Evolutionary conservation across 306 rosid genomes (phyloP), one percentile per base, ranked within the genome.

Genomic region (Castanea mollissima): DNA sequence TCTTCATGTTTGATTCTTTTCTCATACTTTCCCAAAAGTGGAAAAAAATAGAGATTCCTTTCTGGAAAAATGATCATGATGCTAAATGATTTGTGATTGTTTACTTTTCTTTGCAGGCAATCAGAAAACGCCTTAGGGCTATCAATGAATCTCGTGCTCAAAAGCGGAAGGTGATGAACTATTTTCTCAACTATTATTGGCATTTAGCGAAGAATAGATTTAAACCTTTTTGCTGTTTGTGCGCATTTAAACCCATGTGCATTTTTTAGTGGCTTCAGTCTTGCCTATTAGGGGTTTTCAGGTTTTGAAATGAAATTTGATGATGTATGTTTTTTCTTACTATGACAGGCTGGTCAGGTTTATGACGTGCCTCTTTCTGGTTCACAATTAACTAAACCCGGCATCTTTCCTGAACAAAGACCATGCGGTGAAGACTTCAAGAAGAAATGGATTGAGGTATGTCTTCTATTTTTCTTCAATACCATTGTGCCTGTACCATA

Each of bases 391-490:
- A 88, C 90, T 25, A 92, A 91, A 88, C 87, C 98, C 12, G 91
- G 94, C 59, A 55, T 88, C 74, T 95, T 87, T 78, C 99, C 99
- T 18, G 99, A 95, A 76, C 88, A 83, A 85, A 91, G 88, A 81
- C 78, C 89, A 6, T 86, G 90, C 60, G 82, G 94, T 64, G 99
- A 95, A 86, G 99, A 92, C 78, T 80, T 83, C 70, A 90, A 90
- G 56, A 92, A 91, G 84, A 92, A 95, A 87, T 95, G 99, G 99
- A 84, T 95, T 83, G 99, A 92, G 99, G 99, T 91, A 87, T 59
- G 58, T 74, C 72, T 18, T 67, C 51, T 34, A 18, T 32, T 67
- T 19, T 67, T 46, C 49, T 13, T 18, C 27, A 34, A 67, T 32
- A 34, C 49, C 23, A 27, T 60, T 60, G 41, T 32, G 71, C 49